These are phyloP conservation scores for Strobilomyces confusus DNA, from an alignment of 768 basidiomycete genomes.

Conservation along the genomic window DNA sequence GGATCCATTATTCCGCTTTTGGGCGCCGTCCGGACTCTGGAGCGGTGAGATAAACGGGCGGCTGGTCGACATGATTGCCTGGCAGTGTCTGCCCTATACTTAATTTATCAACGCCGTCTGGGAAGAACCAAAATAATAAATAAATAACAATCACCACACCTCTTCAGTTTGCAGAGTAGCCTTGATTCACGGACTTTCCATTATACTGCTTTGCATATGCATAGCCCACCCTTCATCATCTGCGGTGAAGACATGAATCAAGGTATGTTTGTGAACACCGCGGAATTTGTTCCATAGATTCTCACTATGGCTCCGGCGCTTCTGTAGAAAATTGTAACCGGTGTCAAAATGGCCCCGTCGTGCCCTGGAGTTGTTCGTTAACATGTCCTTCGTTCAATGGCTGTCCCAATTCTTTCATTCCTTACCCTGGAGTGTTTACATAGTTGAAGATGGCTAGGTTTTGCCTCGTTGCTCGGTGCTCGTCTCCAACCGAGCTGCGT, in stretches of 20 bases:
- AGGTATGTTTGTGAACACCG: background rate
- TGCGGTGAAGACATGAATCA: too few species aligned
- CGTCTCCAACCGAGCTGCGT: slow-evolving; percentile 3
- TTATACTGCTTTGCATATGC: too few species aligned
- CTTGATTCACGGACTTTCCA: too few species aligned
- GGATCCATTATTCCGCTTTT: background rate
- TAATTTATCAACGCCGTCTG: background rate
- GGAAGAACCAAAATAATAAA: background rate
- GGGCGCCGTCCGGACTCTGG: background rate
- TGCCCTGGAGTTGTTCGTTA: background rate
- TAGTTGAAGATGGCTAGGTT: background rate
- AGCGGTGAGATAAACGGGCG: background rate
- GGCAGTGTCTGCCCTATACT: background rate
- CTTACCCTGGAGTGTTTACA: background rate
- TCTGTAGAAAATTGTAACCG: too few species aligned
- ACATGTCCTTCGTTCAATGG: background rate
- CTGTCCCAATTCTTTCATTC: background rate
- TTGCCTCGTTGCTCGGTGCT: background rate
- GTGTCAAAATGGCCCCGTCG: background rate
- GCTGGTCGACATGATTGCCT: background rate
- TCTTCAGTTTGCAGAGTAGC: too few species aligned
- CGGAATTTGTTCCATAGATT: background rate
- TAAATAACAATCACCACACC: too few species aligned
- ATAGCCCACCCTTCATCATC: too few species aligned
- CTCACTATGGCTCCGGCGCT: too few species aligned